Base-by-base conservation (phyloP, 208 protist genomes). In the Wallacemonas sp. region DNA sequence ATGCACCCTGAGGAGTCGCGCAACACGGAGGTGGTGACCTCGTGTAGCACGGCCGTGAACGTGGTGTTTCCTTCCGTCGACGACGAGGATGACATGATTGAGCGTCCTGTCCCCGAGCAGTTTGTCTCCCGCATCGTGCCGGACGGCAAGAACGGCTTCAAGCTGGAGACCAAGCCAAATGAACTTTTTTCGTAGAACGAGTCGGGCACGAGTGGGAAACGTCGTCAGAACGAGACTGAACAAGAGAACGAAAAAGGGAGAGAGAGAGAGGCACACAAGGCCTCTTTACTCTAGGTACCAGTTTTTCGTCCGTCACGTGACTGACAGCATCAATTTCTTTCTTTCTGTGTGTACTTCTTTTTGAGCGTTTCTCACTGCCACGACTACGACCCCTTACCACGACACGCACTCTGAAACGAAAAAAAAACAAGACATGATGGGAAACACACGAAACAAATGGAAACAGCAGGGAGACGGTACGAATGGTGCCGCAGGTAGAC, bases 31-130 rank as follows among this genome's bases (percentile, higher is more conserved):
- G 74, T 94, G 0, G 82, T 94, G 20, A 92, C 88, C 1, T 77
- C 85, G 29, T 91, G 84, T 77, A 83, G 78, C 77, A 80, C 77
- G 0, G 72, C 88, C 12, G 81, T 94, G 14, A 94, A 94, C 65
- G 81, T 94, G 12, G 71, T 82, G 39, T 87, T 91, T 36, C 76
- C 82, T 2, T 77, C 78, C 0, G 68, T 76, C 18, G 77, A 83
- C 46, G 85, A 92, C 31, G 41, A 44, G 11, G 77, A 70, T 20
- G 79, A 90, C 42, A 73, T 92, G 29, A 67, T 92, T 12, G 88
- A 94, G 72, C 77, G 83, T 3, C 77, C 84, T 22, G 67, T 94
- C 22, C 85, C 88, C 3, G 84, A 92, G 74, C 88, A 94, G 76
- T 94, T 92, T 49, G 77, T 94, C 20, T 86, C 85, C 3, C 65